Conservation (phyloP, 2,329 filamentous ascomycete species). For the Aspergillus alliaceus region DNA sequence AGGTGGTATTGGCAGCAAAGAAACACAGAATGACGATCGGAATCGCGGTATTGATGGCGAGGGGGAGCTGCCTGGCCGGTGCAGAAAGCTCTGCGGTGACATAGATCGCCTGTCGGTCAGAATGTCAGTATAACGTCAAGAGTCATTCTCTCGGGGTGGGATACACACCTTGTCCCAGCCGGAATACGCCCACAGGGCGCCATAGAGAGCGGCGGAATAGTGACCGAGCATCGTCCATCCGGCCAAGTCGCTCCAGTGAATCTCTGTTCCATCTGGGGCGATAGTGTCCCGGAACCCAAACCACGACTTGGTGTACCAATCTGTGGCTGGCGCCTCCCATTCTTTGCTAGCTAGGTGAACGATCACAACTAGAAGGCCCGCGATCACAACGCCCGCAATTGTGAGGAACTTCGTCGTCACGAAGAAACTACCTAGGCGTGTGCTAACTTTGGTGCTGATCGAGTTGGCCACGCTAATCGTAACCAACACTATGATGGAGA, state of each 20-base stretch:
- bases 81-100: constrained; percentile 17
- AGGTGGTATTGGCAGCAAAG: constrained; percentile 15
- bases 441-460: constrained; percentile 17
- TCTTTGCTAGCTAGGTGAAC: neutral
- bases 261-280: constrained; percentile 14
- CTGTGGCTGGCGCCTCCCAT: neutral
- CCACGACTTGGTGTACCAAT: constrained; percentile 17
- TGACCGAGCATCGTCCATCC: constrained; percentile 17
- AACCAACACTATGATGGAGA: constrained; percentile 12
- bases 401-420: constrained; percentile 17
- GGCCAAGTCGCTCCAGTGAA: constrained; percentile 13
- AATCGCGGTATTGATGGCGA: constrained; percentile 17
- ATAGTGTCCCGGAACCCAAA: constrained; percentile 12
- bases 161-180: constrained; percentile 19
- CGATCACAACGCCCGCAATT: constrained; percentile 9
- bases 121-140: neutral
- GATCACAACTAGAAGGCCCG: constrained; percentile 11
- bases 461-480: constrained; percentile 14
- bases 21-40: constrained; percentile 16
- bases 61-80: constrained; percentile 16
- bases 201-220: constrained; percentile 18
- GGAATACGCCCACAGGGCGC: constrained; percentile 19
- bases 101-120: constrained; percentile 12
- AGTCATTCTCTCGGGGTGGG: neutral
- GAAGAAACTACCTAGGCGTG: constrained; percentile 14